phyloP scores from a whole-genome alignment of 768 basidiomycete genomes.

The Asterophora parasitica region DNA sequence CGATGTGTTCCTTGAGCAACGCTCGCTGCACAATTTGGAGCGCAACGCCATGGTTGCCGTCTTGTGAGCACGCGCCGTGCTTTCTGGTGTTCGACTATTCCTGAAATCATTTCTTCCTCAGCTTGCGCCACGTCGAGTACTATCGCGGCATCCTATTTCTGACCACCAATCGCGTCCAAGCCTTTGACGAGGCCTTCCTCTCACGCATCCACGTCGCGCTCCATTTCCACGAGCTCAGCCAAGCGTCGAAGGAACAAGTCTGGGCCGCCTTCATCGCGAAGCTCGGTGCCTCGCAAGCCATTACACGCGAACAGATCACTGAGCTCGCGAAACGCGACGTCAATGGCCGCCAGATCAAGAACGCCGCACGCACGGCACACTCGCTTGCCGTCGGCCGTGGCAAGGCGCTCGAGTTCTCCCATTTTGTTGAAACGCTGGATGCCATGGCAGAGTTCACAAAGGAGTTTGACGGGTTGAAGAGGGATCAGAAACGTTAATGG shows the following conservation, averaged over 20 bases:
- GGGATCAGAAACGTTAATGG: not conserved
- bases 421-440: slow-evolving; percentile 55
- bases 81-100: slow-evolving; percentile 5
- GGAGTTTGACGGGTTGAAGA: slow-evolving; percentile 32
- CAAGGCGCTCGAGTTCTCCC: slow-evolving; percentile 41
- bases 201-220: slow-evolving; percentile 64
- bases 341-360: slow-evolving; percentile 69
- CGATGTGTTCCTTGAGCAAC: slow-evolving; percentile 70
- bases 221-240: slow-evolving; percentile 55
- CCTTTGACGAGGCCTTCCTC: slow-evolving; percentile 66
- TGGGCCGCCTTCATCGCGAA: slow-evolving; percentile 59
- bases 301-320: slow-evolving; percentile 39
- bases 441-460: slow-evolving; percentile 57
- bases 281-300: slow-evolving; percentile 29
- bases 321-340: slow-evolving; percentile 46
- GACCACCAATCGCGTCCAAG: slow-evolving; percentile 52
- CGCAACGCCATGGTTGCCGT: slow-evolving; percentile 73
- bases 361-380: slow-evolving; percentile 60
- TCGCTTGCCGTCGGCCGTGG: slow-evolving; percentile 48
- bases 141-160: slow-evolving; percentile 55
- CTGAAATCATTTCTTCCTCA: slow-evolving; percentile 21
- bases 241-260: slow-evolving; percentile 50
- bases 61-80: slow-evolving; percentile 32
- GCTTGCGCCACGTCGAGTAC: slow-evolving; percentile 53
- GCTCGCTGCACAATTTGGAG: slow-evolving; percentile 57